phyloP scores from a whole-genome alignment of 352 stramenopile genomes.

The Phytophthora litchii region DNA sequence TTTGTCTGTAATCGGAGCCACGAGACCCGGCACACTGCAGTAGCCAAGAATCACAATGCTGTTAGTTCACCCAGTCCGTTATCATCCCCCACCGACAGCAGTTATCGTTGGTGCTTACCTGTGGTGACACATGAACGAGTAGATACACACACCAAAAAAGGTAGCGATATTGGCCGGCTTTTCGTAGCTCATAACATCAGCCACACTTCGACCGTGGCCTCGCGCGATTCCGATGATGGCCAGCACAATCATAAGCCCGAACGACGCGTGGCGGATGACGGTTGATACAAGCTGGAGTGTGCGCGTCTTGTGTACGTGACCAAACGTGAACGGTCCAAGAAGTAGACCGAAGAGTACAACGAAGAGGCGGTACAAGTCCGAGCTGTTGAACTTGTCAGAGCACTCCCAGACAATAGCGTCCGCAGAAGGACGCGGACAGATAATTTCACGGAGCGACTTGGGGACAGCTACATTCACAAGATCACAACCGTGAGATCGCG shows the following conservation, averaged over 20 bases:
- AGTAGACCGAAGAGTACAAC: conserved; percentile 76
- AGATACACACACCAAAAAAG: conserved; percentile 90
- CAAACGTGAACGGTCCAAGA: conserved; percentile 80
- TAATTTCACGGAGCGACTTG: conserved; percentile 87
- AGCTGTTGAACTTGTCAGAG: conserved; percentile 71
- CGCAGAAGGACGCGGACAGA: conserved; percentile 68
- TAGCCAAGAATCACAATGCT: not conserved
- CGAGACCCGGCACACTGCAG: conserved; percentile 75
- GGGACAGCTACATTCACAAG: conserved; percentile 64
- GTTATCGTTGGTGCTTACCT: conserved; percentile 43
- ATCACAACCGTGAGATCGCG: conserved; percentile 2
- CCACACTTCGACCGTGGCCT: conserved; percentile 60
- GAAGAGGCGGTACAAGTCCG: conserved; percentile 84
- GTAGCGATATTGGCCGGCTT: conserved; percentile 73
- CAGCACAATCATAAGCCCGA: conserved; percentile 85
- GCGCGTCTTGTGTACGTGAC: conserved; percentile 85
- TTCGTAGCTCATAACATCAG: conserved; percentile 78
- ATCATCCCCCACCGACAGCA: not conserved
- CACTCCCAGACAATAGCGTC: conserved; percentile 69
- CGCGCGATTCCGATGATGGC: conserved; percentile 70
- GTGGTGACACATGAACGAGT: conserved; percentile 93
- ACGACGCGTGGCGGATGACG: conserved; percentile 82
- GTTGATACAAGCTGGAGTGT: conserved; percentile 81
- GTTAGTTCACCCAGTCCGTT: conserved; percentile 5
- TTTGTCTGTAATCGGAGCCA: conserved; percentile 86